These are phyloP conservation scores for Marchantia polymorpha DNA, from an alignment of 225 moss, liverwort and hornwort species.

Conservation along the genomic window DNA sequence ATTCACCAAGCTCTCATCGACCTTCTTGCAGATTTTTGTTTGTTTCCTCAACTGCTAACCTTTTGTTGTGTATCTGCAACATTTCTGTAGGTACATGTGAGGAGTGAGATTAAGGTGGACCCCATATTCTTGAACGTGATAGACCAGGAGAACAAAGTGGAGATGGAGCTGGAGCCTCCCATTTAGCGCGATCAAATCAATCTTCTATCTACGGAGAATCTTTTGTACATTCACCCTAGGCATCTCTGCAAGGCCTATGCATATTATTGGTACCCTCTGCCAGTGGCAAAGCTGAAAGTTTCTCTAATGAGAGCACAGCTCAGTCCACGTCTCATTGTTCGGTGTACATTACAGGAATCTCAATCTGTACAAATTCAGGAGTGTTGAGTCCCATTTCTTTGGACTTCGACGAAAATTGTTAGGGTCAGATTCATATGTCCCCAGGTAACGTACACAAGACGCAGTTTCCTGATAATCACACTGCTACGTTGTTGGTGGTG, in stretches of 20 bases:
- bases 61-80: not conserved
- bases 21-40: not conserved
- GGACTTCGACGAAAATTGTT: too few species aligned
- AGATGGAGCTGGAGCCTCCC: constrained; percentile 59
- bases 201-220: too few species aligned
- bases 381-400: too few species aligned
- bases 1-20: not conserved
- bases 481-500: too few species aligned
- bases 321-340: not conserved
- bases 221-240: not conserved
- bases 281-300: too few species aligned
- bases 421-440: too few species aligned
- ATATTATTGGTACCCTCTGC: not conserved
- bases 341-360: not conserved
- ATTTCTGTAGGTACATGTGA: constrained; percentile 69
- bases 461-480: too few species aligned
- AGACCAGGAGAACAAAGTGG: constrained; percentile 85
- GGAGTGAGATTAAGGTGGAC: constrained; percentile 89
- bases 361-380: not conserved
- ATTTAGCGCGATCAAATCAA: constrained; percentile 11
- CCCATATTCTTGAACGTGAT: constrained; percentile 81
- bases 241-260: too few species aligned
- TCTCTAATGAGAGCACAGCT: too few species aligned
- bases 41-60: not conserved
- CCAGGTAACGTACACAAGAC: too few species aligned